A percentile compares a stretch with the other conserved stretches of the same genome.
phyloP scores from a whole-genome alignment of 1,139 yeast genomes.

The Geotrichum klebahnii region DNA sequence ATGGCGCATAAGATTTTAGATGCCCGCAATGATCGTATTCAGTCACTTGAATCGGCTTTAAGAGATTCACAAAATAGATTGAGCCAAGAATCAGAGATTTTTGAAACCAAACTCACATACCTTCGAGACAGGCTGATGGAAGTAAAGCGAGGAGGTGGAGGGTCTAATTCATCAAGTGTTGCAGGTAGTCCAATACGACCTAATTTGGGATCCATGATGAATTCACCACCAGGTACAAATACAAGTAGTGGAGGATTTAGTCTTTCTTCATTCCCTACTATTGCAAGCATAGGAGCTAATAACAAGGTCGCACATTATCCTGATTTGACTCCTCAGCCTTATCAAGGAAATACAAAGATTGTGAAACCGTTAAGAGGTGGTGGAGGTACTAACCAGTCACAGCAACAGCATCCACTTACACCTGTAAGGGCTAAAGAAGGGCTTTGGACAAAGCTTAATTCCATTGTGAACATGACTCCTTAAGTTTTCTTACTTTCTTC shows the following conservation, averaged over 20 bases:
- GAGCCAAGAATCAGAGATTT: slow-evolving; percentile 46
- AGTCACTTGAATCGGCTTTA: slow-evolving; percentile 51
- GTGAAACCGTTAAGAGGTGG: slow-evolving; percentile 69
- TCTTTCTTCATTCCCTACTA: slow-evolving; percentile 15
- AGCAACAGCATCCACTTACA: slow-evolving; percentile 5
- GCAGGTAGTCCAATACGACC: background rate
- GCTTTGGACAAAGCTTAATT: slow-evolving; percentile 22
- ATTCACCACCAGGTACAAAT: no score
- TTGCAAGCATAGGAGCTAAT: slow-evolving; percentile 17
- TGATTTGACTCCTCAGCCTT: slow-evolving; percentile 18
- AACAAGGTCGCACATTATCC: slow-evolving; percentile 19
- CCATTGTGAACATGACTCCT: slow-evolving; percentile 18
- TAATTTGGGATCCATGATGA: background rate
- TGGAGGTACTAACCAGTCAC: slow-evolving; percentile 12
- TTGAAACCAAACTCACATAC: slow-evolving; percentile 49
- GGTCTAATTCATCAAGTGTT: background rate
- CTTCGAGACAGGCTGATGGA: slow-evolving; percentile 45
- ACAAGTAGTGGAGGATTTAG: no score
- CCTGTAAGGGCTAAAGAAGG: slow-evolving; percentile 19
- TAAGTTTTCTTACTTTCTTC: slow-evolving; percentile 6
- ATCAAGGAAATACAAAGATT: slow-evolving; percentile 39
- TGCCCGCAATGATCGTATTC: slow-evolving; percentile 57
- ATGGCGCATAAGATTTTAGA: slow-evolving; percentile 58
- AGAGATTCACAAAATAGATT: slow-evolving; percentile 51
- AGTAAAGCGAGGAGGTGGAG: slow-evolving; percentile 24